Evolutionary conservation across 495 filamentous ascomycete genomes (phyloP), one percentile per base, ranked within the genome.

Genomic region (Lophiostoma macrostomum): DNA sequence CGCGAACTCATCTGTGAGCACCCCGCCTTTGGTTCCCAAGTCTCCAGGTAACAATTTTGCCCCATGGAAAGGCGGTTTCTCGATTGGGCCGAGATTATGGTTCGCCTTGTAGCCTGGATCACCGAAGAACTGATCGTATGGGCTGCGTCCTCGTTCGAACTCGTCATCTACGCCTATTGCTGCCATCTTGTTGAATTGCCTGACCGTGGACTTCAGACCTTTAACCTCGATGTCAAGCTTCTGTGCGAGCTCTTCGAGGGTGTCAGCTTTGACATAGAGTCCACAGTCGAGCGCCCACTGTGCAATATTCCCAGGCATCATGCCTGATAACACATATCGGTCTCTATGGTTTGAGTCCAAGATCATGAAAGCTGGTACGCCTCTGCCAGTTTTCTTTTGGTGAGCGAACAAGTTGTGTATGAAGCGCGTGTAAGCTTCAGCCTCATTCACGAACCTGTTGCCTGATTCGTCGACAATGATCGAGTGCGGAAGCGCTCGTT

Each of bases 191-290:
- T 68, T 68, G 64, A 62, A 68, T 0, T 35, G 34, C 18, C 25
- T n/a, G 5, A 67, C 45, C 1, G 64, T 68, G 4, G 20, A 27
- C 3, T 24, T 10, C 1, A 68, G 41, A 12, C 25, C 49, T 24
- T 16, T 14, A 0, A 35, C 36, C 23, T 53, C 48, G 11, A 46
- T 30, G 13, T 38, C 38, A 14, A 75, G 67, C 50, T 68, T 71
- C 7, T 69, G 61, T 5, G 73, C 74, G 51, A 76, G 71, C 27
- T 62, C 68, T 3, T 61, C 48, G 14, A 77, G 40, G 23, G 65
- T 71, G 25, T 67, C 67, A 18, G 65, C 74, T 54, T 71, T 66
- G 1, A 73, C 65, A 23, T 57, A 31, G 18, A 56, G 36, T 13
- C 55, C 47, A 6, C 22, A 43, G n/a, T 43, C 39, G 6, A 22